These are phyloP conservation scores for Thuidium tamariscinum DNA, from an alignment of 225 moss, liverwort and hornwort species.

Conservation along the genomic window DNA sequence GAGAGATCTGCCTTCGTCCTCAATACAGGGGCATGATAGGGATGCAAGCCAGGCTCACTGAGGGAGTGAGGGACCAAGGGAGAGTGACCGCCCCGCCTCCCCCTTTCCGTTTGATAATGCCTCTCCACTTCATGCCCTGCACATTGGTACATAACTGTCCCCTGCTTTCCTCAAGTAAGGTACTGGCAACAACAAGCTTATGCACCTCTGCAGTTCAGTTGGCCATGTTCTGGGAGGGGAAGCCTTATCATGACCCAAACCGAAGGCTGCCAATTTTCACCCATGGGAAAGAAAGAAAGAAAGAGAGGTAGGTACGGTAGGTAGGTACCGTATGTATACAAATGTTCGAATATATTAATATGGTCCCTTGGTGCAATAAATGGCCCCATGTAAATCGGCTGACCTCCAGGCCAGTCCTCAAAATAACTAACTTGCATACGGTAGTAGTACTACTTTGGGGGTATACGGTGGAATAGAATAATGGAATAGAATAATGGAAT, in stretches of 20 bases:
- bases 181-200: background rate
- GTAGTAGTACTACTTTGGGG: background rate
- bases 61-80: too few species aligned
- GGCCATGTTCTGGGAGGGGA: background rate
- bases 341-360: background rate
- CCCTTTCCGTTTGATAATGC: background rate
- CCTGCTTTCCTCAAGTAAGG: background rate
- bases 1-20: background rate
- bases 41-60: background rate
- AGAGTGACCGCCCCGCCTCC: too few species aligned
- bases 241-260: background rate
- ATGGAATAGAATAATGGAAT: background rate
- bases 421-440: background rate
- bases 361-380: background rate
- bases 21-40: background rate
- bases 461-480: background rate
- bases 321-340: too few species aligned
- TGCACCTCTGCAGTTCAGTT: background rate
- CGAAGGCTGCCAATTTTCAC: background rate
- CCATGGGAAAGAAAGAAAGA: background rate
- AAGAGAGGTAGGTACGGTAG: too few species aligned
- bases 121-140: background rate
- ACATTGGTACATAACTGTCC: constrained; percentile 1
- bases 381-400: background rate
- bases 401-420: background rate